Percentiles rank a stretch among this genome's conserved stretches.
Evolutionary conservation across 768 basidiomycete species (phyloP).

Genomic region (Cytidiella melzeri): DNA sequence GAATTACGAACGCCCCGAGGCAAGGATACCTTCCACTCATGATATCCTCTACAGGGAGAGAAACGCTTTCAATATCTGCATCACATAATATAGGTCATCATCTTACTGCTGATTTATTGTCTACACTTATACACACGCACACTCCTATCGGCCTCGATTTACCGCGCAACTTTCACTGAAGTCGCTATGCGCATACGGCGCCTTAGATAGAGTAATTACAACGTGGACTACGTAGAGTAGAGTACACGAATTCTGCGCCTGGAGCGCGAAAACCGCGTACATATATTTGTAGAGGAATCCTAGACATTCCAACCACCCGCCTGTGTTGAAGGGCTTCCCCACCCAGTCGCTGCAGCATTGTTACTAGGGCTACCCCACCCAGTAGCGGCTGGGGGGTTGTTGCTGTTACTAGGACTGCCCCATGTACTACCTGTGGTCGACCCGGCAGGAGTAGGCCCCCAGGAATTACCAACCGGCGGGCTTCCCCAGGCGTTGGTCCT

Average conservation of each 20-base stretch:
- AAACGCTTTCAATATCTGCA: neutral
- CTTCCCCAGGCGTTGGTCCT: slow-evolving; percentile 1
- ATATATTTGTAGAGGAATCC: slow-evolving; percentile 2
- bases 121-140: neutral
- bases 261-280: neutral
- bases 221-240: too few species aligned
- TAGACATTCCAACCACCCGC: slow-evolving; percentile 28
- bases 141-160: too few species aligned
- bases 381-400: slow-evolving; percentile 15
- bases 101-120: neutral
- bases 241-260: too few species aligned
- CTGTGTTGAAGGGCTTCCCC: slow-evolving; percentile 24
- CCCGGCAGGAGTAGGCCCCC: neutral
- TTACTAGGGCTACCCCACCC: slow-evolving; percentile 10
- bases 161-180: too few species aligned
- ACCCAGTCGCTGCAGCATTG: slow-evolving; percentile 17
- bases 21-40: slow-evolving; percentile 4
- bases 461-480: neutral
- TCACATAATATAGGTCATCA: neutral
- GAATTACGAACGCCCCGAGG: slow-evolving; percentile 20
- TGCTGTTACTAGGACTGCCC: slow-evolving; percentile 1
- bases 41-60: neutral
- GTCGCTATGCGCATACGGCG: too few species aligned
- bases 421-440: slow-evolving; percentile 7
- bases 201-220: too few species aligned